Conservation (phyloP, 257 asterid genomes). For the Capsicum rhomboideum region DNA sequence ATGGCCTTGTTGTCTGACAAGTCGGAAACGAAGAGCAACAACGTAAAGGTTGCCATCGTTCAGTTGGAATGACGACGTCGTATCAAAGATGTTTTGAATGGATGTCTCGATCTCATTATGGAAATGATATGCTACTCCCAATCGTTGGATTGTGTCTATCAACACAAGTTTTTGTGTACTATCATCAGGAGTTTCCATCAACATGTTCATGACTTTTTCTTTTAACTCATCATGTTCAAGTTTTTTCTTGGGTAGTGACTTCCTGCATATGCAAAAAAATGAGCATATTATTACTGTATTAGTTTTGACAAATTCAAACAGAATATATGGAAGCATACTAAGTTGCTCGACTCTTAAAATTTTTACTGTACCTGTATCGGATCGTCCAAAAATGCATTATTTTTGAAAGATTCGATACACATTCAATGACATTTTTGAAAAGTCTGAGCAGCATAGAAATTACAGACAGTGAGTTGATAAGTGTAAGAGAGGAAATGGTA, state of each 20-base stretch:
- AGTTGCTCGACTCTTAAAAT: no score
- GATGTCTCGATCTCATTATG: conserved; percentile 3
- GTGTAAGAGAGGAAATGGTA: not conserved
- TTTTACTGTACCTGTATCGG: no score
- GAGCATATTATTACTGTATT: no score
- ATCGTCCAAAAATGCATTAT: no score
- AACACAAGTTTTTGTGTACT: not conserved
- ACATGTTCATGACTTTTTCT: not conserved
- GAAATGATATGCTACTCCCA: conserved; percentile 14
- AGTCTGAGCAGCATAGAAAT: no score
- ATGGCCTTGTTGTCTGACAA: not conserved
- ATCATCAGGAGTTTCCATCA: not conserved
- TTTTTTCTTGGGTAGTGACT: not conserved
- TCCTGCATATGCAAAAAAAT: not conserved
- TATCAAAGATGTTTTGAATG: not conserved
- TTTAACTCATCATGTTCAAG: not conserved
- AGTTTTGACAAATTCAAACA: not conserved
- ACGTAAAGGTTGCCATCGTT: not conserved
- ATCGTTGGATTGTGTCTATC: conserved; percentile 9
- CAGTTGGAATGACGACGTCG: not conserved
- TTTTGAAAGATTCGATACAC: not conserved
- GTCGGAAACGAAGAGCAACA: not conserved
- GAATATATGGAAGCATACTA: not conserved
- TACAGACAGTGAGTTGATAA: not conserved
- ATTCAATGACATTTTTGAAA: no score